Evolutionary conservation across 1,284 basidiomycete species (phyloP).

Genomic region (Irpex rosettiformis): DNA sequence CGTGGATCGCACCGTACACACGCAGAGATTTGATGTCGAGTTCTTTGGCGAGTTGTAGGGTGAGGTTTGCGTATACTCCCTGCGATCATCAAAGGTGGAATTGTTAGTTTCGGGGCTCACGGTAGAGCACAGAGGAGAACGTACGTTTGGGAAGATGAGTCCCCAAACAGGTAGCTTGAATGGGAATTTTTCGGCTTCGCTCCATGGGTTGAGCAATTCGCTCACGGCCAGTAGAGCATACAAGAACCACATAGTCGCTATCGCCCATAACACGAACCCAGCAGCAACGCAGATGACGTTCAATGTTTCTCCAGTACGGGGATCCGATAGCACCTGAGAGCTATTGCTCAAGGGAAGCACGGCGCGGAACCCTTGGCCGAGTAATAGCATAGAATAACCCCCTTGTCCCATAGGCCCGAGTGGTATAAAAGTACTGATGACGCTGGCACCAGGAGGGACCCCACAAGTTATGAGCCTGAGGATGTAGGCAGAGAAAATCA

Average conservation of each 20-base stretch:
- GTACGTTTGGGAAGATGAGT: slow-evolving; percentile 44
- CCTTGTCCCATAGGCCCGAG: slow-evolving; percentile 41
- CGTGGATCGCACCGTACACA: slow-evolving; percentile 25
- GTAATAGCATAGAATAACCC: slow-evolving; percentile 51
- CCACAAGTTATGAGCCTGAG: slow-evolving; percentile 40
- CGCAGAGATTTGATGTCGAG: slow-evolving; percentile 35
- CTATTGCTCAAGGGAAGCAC: slow-evolving; percentile 32
- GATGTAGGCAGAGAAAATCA: slow-evolving; percentile 45
- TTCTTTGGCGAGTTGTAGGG: slow-evolving; percentile 38
- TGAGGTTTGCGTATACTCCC: slow-evolving; percentile 44
- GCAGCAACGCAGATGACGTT: slow-evolving; percentile 35
- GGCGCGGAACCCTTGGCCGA: slow-evolving; percentile 40
- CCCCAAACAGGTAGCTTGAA: slow-evolving; percentile 48
- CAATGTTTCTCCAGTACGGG: slow-evolving; percentile 32
- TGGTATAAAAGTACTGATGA: slow-evolving; percentile 28
- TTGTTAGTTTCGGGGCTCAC: too few species aligned
- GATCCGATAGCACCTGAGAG: slow-evolving; percentile 24
- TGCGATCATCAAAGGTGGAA: slow-evolving; percentile 6
- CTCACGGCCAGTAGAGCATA: slow-evolving; percentile 34
- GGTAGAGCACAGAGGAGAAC: slow-evolving; percentile 1
- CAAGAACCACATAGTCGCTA: slow-evolving; percentile 43
- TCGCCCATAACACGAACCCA: slow-evolving; percentile 41
- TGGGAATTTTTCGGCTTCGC: slow-evolving; percentile 22
- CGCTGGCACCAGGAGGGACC: slow-evolving; percentile 27
- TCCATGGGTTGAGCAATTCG: slow-evolving; percentile 24